Percentiles rank a stretch among this genome's conserved stretches.
Conservation (phyloP, 1,284 basidiomycete species). For the Trametes polyzona region DNA sequence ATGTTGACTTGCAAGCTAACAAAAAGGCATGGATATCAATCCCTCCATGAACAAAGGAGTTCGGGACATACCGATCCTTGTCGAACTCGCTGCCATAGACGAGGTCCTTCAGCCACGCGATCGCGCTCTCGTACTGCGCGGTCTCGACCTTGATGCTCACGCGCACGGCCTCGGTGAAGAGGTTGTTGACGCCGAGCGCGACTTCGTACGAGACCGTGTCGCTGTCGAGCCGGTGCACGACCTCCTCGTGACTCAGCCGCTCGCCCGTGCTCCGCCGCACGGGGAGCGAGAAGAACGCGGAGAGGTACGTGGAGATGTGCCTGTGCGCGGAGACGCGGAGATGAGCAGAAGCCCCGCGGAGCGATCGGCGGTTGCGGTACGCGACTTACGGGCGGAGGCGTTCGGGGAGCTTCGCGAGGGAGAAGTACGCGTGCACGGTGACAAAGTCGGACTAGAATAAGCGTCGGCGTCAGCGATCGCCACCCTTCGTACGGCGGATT, state of each 20-base stretch:
- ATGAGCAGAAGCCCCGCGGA: slow-evolving; percentile 15
- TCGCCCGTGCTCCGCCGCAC: slow-evolving; percentile 75
- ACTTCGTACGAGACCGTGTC: slow-evolving; percentile 91
- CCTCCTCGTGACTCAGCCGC: slow-evolving; percentile 83
- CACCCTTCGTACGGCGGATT: too few relatives aligned
- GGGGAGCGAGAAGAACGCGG: slow-evolving; percentile 90
- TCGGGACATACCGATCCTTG: slow-evolving; percentile 69
- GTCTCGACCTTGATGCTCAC: slow-evolving; percentile 87
- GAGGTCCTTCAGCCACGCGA: slow-evolving; percentile 90
- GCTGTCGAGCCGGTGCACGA: slow-evolving; percentile 89
- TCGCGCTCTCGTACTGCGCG: slow-evolving; percentile 78
- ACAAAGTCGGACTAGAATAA: slow-evolving; percentile 85
- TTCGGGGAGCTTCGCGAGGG: slow-evolving; percentile 72
- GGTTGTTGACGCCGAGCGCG: slow-evolving; percentile 68
- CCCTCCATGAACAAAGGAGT: background rate
- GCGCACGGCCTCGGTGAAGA: slow-evolving; percentile 78
- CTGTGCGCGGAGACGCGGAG: slow-evolving; percentile 52
- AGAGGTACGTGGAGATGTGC: slow-evolving; percentile 83
- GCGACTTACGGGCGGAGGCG: slow-evolving; percentile 69
- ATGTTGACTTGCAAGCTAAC: slow-evolving; percentile 81
- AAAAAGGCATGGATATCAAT: background rate
- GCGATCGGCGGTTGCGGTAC: background rate
- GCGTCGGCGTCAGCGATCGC: too few relatives aligned
- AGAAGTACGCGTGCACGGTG: slow-evolving; percentile 79
- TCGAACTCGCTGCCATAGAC: slow-evolving; percentile 85